Evolutionary conservation across 1,284 basidiomycete species (phyloP), one percentile per base, ranked within the genome.

Genomic region (Malassezia brasiliensis): DNA sequence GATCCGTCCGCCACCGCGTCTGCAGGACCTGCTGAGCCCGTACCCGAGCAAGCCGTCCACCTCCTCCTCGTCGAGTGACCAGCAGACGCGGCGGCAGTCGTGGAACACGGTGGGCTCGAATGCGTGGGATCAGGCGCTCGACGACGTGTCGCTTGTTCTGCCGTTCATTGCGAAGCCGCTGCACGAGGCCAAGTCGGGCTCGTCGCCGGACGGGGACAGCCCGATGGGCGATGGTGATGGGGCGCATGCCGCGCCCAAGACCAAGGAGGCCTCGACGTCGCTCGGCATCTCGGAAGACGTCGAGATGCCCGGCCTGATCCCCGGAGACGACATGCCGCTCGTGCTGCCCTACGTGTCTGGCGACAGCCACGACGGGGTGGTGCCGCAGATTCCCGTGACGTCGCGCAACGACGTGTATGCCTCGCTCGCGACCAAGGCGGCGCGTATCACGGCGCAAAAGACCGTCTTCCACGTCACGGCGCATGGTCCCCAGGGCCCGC

Each of bases 61-160:
- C 9, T 17, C 42, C 14, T 32, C 42, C 1, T 34, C 32, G 36
- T 37, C 36, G 3, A 15, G 10, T 17, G 45, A 47, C 10, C 45
- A 47, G 45, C 15, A 34, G 10, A 11, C 6, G 20, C 20, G 31
- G 31, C 28, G 45, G 7, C 45, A 47, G 35, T 32, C 45, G 30
- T 47, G 31, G 30, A 47, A 47, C 31, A 25, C 45, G 19, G 20
- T 47, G 19, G 45, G 45, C 9, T 47, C 45, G 14, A 47, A 19
- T 34, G 45, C 45, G 14, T 47, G 45, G 45, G 45, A 47, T 1
- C 45, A 47, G 45, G 25, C 45, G 31, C 35, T 47, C 9, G 45
- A 25, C 22, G 45, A 47, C 45, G 35, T 47, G 19, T 15, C 12
- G 17, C 12, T 25, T 5, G 35, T 47, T 5, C 45, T 47, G n/a